Base-by-base conservation (phyloP, 2,329 filamentous ascomycete genomes). In the Furcasterigmium sp. region DNA sequence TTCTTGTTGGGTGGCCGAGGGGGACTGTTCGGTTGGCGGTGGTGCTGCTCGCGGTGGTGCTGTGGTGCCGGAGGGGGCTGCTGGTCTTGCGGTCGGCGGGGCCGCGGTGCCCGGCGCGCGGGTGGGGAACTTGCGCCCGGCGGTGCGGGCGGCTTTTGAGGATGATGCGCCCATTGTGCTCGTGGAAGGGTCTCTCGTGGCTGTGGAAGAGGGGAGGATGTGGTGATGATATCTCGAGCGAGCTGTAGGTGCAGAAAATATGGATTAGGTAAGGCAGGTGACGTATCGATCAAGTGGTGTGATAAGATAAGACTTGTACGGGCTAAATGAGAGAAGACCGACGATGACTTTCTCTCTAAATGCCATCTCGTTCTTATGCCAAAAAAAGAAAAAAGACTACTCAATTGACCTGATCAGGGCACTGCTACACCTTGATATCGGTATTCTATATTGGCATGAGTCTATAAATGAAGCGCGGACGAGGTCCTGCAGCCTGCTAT, bases 101-200 rank as follows among this genome's bases (percentile, higher is more conserved):
- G 20, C 41, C 26, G 44, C 52, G 35, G 51, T 53, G 37, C 58
- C 60, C 2, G 60, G 55, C 3, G 64, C 51, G 46, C 69, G 61
- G 26, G 64, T 56, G 3, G 72, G 72, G 50, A 71, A 75, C 48
- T 64, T 72, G 44, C 72, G 68, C 37, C 62, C 49, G 19, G 61
- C 62, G 37, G 61, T 56, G 47, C 63, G 60, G 11, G 62, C 62
- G 14, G 68, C 63, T 54, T 74, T 75, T 19, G 72, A 75, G 4
- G 68, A 61, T 30, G 67, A 64, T 5, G 70, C 62, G 26, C 72
- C 72, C 72, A 75, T 71, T 39, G 14, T 51, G 21, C 23, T 26
- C 7, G 23, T 26, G 7, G 23, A 26, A 26, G 7, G 23, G 23
- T n/a, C n/a, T n/a, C n/a, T n/a, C n/a, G 23, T 26, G 23, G 7